These are phyloP conservation scores for Beauveria australis DNA, from an alignment of 2,329 filamentous ascomycete species.

Conservation along the genomic window DNA sequence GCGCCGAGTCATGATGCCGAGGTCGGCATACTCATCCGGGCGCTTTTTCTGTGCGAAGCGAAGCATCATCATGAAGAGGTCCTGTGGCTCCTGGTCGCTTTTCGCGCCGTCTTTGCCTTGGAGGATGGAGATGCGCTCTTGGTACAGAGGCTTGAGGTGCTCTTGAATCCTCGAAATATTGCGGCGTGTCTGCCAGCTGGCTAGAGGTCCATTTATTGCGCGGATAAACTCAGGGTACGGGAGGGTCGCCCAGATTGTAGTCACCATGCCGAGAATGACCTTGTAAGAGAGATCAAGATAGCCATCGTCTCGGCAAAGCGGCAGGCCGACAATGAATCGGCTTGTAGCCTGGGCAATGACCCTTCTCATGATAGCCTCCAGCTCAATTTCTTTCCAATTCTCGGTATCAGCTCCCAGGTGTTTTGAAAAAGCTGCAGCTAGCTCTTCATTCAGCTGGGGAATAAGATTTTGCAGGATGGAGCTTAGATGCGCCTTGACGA, in stretches of 20 bases:
- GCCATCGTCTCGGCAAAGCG: slow-evolving; percentile 17
- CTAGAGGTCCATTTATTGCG: background rate
- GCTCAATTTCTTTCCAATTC: background rate
- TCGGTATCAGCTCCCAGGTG: background rate
- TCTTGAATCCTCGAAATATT: background rate
- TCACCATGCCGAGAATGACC: slow-evolving; percentile 23
- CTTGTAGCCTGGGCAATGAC: slow-evolving; percentile 8
- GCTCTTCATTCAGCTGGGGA: slow-evolving; percentile 26
- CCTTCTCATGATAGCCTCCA: background rate
- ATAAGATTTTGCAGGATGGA: slow-evolving; percentile 25
- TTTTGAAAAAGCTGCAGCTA: background rate
- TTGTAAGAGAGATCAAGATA: slow-evolving; percentile 13
- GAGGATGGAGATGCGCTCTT: slow-evolving; percentile 1
- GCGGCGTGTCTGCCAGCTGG: background rate
- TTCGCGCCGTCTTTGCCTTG: slow-evolving; percentile 13
- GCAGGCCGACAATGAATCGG: slow-evolving; percentile 25
- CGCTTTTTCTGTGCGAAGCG: slow-evolving; percentile 30
- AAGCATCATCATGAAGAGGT: slow-evolving; percentile 35
- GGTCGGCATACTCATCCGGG: slow-evolving; percentile 25
- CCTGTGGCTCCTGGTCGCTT: slow-evolving; percentile 23
- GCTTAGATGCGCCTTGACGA: slow-evolving; percentile 30
- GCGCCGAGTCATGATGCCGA: slow-evolving; percentile 23
- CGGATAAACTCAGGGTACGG: slow-evolving; percentile 19
- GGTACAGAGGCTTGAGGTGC: background rate
- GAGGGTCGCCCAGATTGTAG: slow-evolving; percentile 23